Percentiles rank a stretch among this genome's conserved stretches.
phyloP scores from a whole-genome alignment of 2,329 filamentous ascomycete genomes.

The Calonectria montana region DNA sequence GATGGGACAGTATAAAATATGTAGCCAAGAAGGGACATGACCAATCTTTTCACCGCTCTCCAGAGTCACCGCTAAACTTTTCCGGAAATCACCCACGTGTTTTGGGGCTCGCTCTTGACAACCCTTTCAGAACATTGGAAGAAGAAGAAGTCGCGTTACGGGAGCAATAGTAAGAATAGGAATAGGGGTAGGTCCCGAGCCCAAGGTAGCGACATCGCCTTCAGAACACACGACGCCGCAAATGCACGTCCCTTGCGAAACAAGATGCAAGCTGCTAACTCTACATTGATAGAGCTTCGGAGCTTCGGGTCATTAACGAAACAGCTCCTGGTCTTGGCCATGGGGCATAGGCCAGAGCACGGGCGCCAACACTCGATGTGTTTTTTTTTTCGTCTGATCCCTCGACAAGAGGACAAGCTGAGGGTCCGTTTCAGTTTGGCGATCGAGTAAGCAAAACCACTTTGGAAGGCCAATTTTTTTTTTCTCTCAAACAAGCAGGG shows the following conservation, averaged over 20 bases:
- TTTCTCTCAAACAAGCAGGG: not conserved
- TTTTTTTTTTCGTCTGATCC: constrained; percentile 24
- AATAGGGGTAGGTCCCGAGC: constrained; percentile 35
- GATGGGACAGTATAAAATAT: not conserved
- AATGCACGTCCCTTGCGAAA: constrained; percentile 20
- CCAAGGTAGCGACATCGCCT: constrained; percentile 35
- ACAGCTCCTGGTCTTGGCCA: constrained; percentile 6
- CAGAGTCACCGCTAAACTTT: constrained; percentile 41
- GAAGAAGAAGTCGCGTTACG: not conserved
- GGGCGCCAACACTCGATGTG: not conserved
- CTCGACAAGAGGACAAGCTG: constrained; percentile 3
- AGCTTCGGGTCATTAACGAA: constrained; percentile 22
- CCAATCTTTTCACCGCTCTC: constrained; percentile 41
- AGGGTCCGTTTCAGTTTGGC: constrained; percentile 20
- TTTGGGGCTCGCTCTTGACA: constrained; percentile 35
- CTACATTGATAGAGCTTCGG: constrained; percentile 7
- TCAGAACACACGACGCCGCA: constrained; percentile 16
- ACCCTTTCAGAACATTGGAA: constrained; percentile 33
- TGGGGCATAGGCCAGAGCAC: constrained; percentile 4
- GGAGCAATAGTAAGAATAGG: not conserved
- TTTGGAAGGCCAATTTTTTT: not conserved
- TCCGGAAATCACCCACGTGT: constrained; percentile 44
- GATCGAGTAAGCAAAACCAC: not conserved
- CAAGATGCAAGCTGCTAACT: constrained; percentile 12
- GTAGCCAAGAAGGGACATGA: constrained; percentile 25